Conservation (phyloP, 139 green algal species). For the Zygnema circumcarinatum region DNA sequence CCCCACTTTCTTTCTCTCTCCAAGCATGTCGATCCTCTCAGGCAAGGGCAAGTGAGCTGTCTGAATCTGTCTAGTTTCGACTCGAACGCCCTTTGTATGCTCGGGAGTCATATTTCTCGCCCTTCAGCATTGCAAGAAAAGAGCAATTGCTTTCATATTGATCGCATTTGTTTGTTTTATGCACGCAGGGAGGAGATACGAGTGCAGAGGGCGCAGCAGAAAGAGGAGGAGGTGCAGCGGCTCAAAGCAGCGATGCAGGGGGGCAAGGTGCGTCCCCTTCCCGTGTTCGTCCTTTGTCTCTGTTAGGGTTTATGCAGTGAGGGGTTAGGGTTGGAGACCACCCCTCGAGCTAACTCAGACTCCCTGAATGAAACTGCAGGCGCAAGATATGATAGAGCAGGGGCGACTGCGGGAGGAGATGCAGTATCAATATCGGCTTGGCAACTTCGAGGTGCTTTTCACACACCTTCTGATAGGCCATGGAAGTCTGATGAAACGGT, state of each 20-base stretch:
- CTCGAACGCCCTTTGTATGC: too few species aligned
- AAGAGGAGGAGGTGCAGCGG: constrained; percentile 53
- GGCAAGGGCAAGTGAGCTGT: too few species aligned
- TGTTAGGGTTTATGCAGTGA: neutral
- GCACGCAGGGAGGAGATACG: constrained; percentile 45
- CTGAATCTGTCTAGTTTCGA: too few species aligned
- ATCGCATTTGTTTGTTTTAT: too few species aligned
- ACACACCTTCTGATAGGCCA: neutral
- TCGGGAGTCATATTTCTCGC: too few species aligned
- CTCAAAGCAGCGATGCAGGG: constrained; percentile 48
- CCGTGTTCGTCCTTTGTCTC: neutral
- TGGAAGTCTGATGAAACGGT: neutral
- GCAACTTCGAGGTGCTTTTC: constrained; percentile 46
- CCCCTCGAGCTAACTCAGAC: too few species aligned
- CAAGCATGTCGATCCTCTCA: too few species aligned
- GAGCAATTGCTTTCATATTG: too few species aligned
- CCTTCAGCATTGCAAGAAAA: too few species aligned
- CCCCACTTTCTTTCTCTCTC: too few species aligned
- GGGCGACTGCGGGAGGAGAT: constrained; percentile 47
- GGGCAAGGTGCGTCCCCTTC: constrained; percentile 36
- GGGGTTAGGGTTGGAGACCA: too few species aligned
- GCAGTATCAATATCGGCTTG: constrained; percentile 55
- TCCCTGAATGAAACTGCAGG: too few species aligned
- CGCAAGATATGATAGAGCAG: constrained; percentile 49
- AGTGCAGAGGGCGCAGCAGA: neutral